Evolutionary conservation across 345 rosid genomes (phyloP).

Genomic region (Eutrema heterophyllum): DNA sequence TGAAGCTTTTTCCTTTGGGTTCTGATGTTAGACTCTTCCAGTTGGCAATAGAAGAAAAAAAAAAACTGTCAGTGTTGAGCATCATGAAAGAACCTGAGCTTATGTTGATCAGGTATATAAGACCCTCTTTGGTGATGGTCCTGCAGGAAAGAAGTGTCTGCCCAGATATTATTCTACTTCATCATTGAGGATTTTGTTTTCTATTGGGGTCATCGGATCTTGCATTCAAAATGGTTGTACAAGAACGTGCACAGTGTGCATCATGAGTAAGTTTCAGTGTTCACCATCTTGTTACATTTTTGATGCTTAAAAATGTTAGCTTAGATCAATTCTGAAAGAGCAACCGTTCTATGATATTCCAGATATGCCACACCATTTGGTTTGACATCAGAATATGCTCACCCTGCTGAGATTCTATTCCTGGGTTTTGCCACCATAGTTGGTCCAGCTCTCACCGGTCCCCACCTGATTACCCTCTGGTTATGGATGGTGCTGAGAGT

Average conservation of each 20-base stretch:
- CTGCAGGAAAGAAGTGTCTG: conserved; percentile 71
- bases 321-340: not conserved
- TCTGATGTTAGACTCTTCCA: conserved; percentile 26
- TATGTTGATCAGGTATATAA: conserved; percentile 24
- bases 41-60: not conserved
- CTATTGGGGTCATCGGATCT: conserved; percentile 96
- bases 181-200: conserved; percentile 95
- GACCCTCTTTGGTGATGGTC: conserved; percentile 31
- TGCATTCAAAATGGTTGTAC: conserved; percentile 94
- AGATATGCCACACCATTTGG: conserved; percentile 99
- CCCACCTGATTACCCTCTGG: conserved; percentile 91
- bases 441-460: conserved; percentile 97
- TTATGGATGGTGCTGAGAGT: conserved; percentile 96
- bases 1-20: conserved; percentile 26
- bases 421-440: conserved; percentile 95
- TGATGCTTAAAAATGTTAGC: not conserved
- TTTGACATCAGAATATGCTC: conserved; percentile 98
- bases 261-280: conserved; percentile 74
- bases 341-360: conserved; percentile 11
- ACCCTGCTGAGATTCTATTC: conserved; percentile 96
- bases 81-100: conserved; percentile 32
- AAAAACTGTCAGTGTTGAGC: conserved; percentile 27
- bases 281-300: not conserved
- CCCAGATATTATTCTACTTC: conserved; percentile 87
- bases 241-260: conserved; percentile 97